Conservation (phyloP, 306 rosid species). For the Calophaca sinica region DNA sequence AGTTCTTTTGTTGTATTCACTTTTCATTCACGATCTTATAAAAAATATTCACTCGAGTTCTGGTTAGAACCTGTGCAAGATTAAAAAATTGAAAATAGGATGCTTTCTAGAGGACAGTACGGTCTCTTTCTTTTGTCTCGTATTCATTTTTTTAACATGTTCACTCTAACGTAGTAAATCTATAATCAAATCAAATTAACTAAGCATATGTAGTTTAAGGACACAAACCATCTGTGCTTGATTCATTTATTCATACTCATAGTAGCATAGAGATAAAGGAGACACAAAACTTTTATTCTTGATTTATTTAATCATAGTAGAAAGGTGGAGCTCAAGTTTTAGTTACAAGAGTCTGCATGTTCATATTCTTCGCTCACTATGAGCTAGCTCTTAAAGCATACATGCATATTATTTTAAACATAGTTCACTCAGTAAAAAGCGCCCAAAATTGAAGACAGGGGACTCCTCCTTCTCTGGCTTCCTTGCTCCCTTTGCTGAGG, state of each 20-base stretch:
- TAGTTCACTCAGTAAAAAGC: conserved; percentile 34
- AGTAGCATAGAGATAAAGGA: neutral
- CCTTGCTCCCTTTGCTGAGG: conserved; percentile 21
- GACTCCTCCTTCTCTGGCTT: neutral
- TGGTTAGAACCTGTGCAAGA: too few species aligned
- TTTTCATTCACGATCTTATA: too few species aligned
- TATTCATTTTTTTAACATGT: too few species aligned
- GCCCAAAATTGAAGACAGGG: conserved; percentile 35
- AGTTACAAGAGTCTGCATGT: neutral
- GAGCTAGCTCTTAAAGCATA: neutral
- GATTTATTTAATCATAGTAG: conserved; percentile 30
- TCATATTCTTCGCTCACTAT: neutral
- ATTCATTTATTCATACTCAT: too few species aligned
- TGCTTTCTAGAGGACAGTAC: too few species aligned
- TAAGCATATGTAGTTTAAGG: too few species aligned
- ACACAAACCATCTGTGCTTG: neutral
- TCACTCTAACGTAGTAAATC: too few species aligned
- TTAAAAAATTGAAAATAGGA: too few species aligned
- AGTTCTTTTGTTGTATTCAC: too few species aligned
- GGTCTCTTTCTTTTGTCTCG: too few species aligned
- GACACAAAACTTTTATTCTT: neutral
- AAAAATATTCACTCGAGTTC: too few species aligned
- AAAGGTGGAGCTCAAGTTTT: conserved; percentile 1
- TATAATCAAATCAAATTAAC: too few species aligned
- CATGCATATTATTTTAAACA: neutral